Evolutionary conservation across 805 yeast species (phyloP).

Genomic region (Clavispora phyllophila): DNA sequence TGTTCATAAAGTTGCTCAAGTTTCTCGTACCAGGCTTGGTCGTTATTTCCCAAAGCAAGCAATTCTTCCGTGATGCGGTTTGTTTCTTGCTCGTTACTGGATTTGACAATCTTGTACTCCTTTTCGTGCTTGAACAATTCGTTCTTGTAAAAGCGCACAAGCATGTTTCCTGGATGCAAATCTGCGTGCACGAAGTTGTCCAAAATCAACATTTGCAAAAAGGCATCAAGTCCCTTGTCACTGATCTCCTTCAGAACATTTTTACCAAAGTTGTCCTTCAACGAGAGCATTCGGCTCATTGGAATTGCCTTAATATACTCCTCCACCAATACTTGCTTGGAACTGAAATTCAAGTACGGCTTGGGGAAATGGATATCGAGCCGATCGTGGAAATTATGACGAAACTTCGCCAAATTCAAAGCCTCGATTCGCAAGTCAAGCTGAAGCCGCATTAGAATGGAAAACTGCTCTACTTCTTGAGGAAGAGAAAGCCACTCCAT

Average conservation of each 20-base stretch:
- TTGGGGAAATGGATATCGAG: conserved; percentile 74
- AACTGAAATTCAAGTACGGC: conserved; percentile 61
- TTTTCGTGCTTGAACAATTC: conserved; percentile 37
- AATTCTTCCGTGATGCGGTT: conserved; percentile 42
- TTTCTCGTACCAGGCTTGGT: conserved; percentile 40
- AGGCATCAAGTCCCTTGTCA: conserved; percentile 84
- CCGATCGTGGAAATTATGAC: conserved; percentile 55
- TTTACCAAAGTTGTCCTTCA: conserved; percentile 42
- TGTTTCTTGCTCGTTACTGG: conserved; percentile 42
- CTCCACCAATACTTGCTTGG: conserved; percentile 74
- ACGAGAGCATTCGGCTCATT: conserved; percentile 61
- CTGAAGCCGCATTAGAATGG: conserved; percentile 80
- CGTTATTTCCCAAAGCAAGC: conserved; percentile 28
- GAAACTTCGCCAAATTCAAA: conserved; percentile 66
- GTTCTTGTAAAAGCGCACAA: conserved; percentile 62
- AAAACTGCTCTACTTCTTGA: conserved; percentile 86
- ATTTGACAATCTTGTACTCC: conserved; percentile 38
- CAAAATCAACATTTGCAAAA: conserved; percentile 84
- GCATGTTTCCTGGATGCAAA: conserved; percentile 93
- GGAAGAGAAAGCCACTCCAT: conserved; percentile 98
- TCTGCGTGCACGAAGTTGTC: conserved; percentile 97
- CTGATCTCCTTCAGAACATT: conserved; percentile 62
- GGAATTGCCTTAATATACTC: conserved; percentile 82
- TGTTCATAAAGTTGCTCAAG: conserved; percentile 44
- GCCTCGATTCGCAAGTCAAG: conserved; percentile 89